phyloP scores from a whole-genome alignment of 2,329 filamentous ascomycete genomes.

The Fusarium sp. region DNA sequence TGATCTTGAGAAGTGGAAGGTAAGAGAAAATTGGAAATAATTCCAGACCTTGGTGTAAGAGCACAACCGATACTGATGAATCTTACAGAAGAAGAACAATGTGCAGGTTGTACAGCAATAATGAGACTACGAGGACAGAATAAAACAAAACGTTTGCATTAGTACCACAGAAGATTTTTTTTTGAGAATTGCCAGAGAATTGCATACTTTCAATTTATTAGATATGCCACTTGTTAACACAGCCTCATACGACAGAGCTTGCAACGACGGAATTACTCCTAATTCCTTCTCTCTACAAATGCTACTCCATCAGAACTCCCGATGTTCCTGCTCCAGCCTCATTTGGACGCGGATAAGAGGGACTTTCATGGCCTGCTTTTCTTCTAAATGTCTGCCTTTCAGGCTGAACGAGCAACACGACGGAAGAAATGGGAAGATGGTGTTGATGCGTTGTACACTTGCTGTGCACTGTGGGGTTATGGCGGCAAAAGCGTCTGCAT shows the following conservation, averaged over 20 bases:
- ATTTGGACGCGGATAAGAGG: background rate
- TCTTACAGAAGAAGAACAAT: constrained; percentile 83
- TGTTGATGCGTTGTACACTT: constrained; percentile 60
- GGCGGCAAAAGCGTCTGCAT: constrained; percentile 57
- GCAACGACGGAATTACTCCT: background rate
- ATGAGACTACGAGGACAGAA: constrained; percentile 31
- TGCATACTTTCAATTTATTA: background rate
- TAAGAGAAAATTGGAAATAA: constrained; percentile 48
- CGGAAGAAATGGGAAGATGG: constrained; percentile 32
- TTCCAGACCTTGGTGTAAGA: background rate
- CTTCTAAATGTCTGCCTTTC: constrained; percentile 3
- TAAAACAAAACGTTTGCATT: constrained; percentile 21
- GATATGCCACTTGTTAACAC: background rate
- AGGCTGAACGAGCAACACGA: constrained; percentile 22
- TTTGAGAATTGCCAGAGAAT: background rate
- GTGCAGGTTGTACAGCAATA: constrained; percentile 84
- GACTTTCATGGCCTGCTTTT: background rate
- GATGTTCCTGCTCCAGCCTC: background rate
- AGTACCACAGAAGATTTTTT: background rate
- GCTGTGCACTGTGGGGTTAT: constrained; percentile 47
- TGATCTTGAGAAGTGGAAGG: constrained; percentile 99
- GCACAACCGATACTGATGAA: constrained; percentile 3
- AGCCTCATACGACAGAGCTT: background rate
- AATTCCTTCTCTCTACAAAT: background rate
- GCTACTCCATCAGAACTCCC: background rate